phyloP scores from a whole-genome alignment of 495 filamentous ascomycete genomes.

The Neurospora sp. region DNA sequence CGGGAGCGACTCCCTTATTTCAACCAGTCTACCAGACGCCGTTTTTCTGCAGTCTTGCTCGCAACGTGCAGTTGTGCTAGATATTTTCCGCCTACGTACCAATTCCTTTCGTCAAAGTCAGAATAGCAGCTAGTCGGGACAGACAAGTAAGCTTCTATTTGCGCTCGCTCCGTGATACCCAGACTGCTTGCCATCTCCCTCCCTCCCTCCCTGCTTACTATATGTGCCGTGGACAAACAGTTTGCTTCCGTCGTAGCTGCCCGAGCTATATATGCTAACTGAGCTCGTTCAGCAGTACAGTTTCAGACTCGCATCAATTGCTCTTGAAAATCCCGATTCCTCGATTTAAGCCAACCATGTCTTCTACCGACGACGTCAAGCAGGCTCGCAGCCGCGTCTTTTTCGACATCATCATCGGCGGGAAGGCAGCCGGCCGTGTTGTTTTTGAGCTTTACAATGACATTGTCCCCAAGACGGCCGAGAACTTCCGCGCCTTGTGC shows the following conservation, averaged over 20 bases:
- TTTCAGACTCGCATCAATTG: background rate
- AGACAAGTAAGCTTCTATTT: background rate
- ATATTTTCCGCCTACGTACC: background rate
- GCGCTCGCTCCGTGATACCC: background rate
- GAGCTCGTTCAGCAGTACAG: background rate
- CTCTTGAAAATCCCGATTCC: background rate
- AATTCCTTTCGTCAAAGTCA: background rate
- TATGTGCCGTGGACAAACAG: background rate
- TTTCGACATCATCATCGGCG: slow-evolving; percentile 79
- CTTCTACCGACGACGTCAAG: slow-evolving; percentile 26
- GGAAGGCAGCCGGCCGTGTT: slow-evolving; percentile 60
- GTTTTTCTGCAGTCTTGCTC: background rate
- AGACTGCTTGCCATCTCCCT: background rate
- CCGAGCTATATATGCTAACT: background rate
- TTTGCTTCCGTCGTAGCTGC: background rate
- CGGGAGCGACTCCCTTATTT: background rate
- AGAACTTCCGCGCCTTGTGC: slow-evolving; percentile 95
- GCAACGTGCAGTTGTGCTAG: background rate
- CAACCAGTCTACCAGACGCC: background rate
- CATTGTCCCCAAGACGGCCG: slow-evolving; percentile 86
- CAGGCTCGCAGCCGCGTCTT: slow-evolving; percentile 61
- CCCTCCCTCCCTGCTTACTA: background rate
- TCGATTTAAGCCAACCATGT: slow-evolving; percentile 16
- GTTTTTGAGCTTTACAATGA: slow-evolving; percentile 81
- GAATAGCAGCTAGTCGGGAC: background rate